phyloP scores from a whole-genome alignment of 106 monocot species.

The Triglochin maritima region DNA sequence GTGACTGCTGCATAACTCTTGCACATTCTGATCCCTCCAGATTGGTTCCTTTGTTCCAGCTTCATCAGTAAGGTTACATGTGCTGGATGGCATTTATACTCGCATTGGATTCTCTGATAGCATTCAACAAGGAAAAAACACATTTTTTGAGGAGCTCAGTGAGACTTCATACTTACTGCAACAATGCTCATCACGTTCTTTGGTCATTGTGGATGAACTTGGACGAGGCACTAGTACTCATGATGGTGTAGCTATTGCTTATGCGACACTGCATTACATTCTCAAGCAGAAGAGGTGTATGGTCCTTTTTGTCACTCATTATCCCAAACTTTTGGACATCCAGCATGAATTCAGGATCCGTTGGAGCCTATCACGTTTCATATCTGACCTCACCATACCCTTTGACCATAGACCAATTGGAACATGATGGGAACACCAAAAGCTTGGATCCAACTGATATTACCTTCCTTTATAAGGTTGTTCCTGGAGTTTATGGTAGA shows the following conservation, averaged over 20 bases:
- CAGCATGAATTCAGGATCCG: conserved; percentile 45
- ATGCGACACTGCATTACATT: conserved; percentile 71
- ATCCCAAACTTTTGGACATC: conserved; percentile 71
- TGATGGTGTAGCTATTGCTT: conserved; percentile 97
- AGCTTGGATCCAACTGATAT: conserved; percentile 27
- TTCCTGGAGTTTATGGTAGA: conserved; percentile 71
- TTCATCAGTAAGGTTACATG: conserved; percentile 65
- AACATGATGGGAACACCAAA: conserved; percentile 11
- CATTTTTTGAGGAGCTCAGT: conserved; percentile 83
- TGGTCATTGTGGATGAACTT: conserved; percentile 96
- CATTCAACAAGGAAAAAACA: conserved; percentile 82
- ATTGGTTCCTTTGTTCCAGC: conserved; percentile 99
- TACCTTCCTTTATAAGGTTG: conserved; percentile 89
- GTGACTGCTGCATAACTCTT: conserved; percentile 5
- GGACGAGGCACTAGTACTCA: conserved; percentile 96
- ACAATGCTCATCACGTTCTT: conserved; percentile 56
- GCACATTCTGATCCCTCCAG: conserved; percentile 43
- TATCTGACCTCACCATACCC: conserved; percentile 48
- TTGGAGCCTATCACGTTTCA: conserved; percentile 81
- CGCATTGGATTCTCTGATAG: conserved; percentile 92
- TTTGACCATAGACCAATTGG: conserved; percentile 14
- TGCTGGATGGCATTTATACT: conserved; percentile 74
- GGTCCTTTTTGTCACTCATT: conserved; percentile 94
- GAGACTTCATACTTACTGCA: conserved; percentile 70
- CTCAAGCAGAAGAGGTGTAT: conserved; percentile 60